phyloP scores from a whole-genome alignment of 139 green algal genomes.

The Closterium sp. region DNA sequence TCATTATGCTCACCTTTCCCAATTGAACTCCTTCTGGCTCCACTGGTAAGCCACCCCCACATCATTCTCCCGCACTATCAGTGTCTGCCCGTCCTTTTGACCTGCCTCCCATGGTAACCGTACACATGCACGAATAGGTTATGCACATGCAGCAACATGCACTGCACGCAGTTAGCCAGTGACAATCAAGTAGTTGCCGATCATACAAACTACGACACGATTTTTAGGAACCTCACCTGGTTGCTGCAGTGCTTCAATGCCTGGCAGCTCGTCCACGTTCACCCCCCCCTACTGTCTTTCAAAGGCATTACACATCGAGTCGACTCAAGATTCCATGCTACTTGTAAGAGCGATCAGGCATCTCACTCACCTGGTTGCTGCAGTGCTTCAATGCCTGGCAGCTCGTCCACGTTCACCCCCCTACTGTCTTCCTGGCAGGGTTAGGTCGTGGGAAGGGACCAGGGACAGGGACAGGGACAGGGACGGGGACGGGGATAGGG shows the following conservation, averaged over 20 bases:
- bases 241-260: no score
- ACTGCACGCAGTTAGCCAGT: background rate
- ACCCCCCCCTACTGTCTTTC: no score
- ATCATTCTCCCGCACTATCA: constrained; percentile 68
- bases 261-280: no score
- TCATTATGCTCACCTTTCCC: constrained; percentile 76
- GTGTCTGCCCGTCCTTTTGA: constrained; percentile 64
- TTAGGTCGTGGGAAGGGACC: background rate
- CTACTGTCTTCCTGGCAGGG: constrained; percentile 41
- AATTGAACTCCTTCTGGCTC: constrained; percentile 65
- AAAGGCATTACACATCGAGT: no score
- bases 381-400: constrained; percentile 40
- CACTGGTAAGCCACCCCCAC: constrained; percentile 79
- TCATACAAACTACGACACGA: no score
- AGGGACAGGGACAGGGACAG: background rate
- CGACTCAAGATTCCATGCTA: no score
- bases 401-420: constrained; percentile 38
- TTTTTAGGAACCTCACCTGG: no score
- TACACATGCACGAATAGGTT: no score
- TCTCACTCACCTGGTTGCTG: constrained; percentile 30
- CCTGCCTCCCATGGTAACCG: constrained; percentile 48
- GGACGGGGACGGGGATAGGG: no score
- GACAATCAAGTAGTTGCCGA: no score
- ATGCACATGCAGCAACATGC: no score
- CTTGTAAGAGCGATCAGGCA: no score